Evolutionary conservation across 352 stramenopile species (phyloP).

Genomic region (Phytopythium mirpurense): DNA sequence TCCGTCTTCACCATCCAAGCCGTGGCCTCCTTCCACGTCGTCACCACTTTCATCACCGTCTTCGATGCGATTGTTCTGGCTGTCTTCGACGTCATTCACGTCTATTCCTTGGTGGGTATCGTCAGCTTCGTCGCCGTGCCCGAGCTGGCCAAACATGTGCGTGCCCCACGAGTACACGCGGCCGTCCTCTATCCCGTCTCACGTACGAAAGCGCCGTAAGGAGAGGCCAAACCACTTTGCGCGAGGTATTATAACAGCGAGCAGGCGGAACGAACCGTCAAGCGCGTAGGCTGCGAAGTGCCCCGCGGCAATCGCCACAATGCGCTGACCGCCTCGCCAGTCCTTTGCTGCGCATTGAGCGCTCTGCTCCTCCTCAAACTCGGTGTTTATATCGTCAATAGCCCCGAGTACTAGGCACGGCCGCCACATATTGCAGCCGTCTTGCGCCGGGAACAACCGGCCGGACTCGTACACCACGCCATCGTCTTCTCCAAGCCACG

Average conservation of each 20-base stretch:
- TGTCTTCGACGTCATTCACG: not conserved
- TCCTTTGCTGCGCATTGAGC: too few species aligned
- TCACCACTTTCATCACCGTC: not conserved
- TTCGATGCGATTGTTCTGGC: constrained; percentile 1
- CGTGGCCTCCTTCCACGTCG: not conserved
- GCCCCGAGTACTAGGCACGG: constrained; percentile 20
- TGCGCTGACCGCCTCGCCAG: not conserved
- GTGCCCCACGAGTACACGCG: constrained; percentile 55
- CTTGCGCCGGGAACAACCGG: constrained; percentile 44
- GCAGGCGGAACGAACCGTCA: constrained; percentile 22
- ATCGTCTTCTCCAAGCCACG: constrained; percentile 11
- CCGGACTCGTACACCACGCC: constrained; percentile 44
- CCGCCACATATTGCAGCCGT: constrained; percentile 51
- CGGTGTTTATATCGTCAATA: not conserved
- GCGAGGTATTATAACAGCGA: too few species aligned
- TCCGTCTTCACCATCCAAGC: too few species aligned
- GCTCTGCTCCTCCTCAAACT: not conserved
- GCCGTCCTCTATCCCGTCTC: constrained; percentile 24
- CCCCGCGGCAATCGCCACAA: constrained; percentile 43
- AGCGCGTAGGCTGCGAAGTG: constrained; percentile 54
- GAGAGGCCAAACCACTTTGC: not conserved
- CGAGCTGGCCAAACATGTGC: constrained; percentile 50
- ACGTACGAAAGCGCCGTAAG: too few species aligned
- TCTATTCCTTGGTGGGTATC: constrained; percentile 8
- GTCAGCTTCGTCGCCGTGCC: constrained; percentile 13